Conservation (phyloP, 495 filamentous ascomycete species). For the Podospora pseudocomata region DNA sequence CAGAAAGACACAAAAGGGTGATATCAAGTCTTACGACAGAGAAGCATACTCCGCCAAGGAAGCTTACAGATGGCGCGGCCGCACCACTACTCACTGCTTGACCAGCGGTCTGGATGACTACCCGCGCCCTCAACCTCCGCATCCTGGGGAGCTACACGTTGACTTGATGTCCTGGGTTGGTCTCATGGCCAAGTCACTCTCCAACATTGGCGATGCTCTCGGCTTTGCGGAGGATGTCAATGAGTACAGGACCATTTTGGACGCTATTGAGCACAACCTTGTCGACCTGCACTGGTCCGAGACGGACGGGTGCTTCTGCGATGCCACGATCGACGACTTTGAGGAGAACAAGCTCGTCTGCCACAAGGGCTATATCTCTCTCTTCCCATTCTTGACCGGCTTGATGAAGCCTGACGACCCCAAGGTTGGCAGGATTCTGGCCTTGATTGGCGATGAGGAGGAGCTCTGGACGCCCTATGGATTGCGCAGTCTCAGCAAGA, state of each 20-base stretch:
- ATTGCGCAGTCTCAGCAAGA: slow-evolving; percentile 81
- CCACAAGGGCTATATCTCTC: slow-evolving; percentile 92
- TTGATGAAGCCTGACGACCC: slow-evolving; percentile 69
- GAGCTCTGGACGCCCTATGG: slow-evolving; percentile 86
- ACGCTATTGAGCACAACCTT: slow-evolving; percentile 79
- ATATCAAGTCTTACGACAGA: slow-evolving; percentile 86
- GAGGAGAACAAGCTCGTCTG: slow-evolving; percentile 88
- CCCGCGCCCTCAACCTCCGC: slow-evolving; percentile 89
- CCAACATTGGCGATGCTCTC: slow-evolving; percentile 69
- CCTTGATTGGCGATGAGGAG: slow-evolving; percentile 72
- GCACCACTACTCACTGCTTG: slow-evolving; percentile 78
- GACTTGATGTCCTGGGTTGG: slow-evolving; percentile 97
- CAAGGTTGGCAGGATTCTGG: slow-evolving; percentile 67
- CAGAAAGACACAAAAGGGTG: slow-evolving; percentile 82
- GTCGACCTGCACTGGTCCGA: slow-evolving; percentile 92
- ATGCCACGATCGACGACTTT: slow-evolving; percentile 92
- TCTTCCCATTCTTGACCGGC: slow-evolving; percentile 85
- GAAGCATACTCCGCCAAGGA: slow-evolving; percentile 82
- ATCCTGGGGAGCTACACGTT: slow-evolving; percentile 93
- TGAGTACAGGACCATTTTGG: slow-evolving; percentile 66
- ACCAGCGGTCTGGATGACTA: slow-evolving; percentile 96
- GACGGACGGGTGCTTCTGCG: slow-evolving; percentile 77
- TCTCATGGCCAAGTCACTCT: slow-evolving; percentile 79
- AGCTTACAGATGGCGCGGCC: slow-evolving; percentile 94
- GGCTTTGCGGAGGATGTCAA: slow-evolving; percentile 69